phyloP scores from a whole-genome alignment of 352 stramenopile species.

The Elongisporangium anandrum region DNA sequence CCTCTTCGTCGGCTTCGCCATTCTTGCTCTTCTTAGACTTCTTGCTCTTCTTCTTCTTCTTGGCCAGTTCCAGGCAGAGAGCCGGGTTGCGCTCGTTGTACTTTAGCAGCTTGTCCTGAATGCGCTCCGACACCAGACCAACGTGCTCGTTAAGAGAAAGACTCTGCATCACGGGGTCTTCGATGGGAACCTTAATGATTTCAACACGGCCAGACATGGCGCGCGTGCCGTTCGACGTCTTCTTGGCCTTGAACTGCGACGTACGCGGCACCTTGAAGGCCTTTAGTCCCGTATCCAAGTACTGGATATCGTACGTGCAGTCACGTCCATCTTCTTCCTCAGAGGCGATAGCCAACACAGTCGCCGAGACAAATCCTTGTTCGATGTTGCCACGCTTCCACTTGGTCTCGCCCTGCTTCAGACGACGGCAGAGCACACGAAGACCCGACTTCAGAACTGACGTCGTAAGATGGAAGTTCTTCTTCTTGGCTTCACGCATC shows the following conservation, averaged over 20 bases:
- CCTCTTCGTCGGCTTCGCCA: slow-evolving; percentile 17
- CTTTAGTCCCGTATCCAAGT: slow-evolving; percentile 80
- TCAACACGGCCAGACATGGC: slow-evolving; percentile 81
- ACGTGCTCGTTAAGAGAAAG: slow-evolving; percentile 83
- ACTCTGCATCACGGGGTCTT: slow-evolving; percentile 87
- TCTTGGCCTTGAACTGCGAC: slow-evolving; percentile 70
- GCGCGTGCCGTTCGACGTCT: slow-evolving; percentile 55
- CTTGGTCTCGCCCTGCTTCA: slow-evolving; percentile 77
- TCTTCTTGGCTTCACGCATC: slow-evolving; percentile 45
- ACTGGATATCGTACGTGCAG: slow-evolving; percentile 85
- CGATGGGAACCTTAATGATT: slow-evolving; percentile 61
- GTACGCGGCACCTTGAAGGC: slow-evolving; percentile 72
- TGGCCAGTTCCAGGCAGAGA: slow-evolving; percentile 52
- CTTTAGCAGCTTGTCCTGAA: slow-evolving; percentile 69
- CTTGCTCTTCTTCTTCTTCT: slow-evolving; percentile 65
- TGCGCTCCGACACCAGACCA: slow-evolving; percentile 83
- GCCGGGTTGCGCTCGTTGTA: slow-evolving; percentile 82
- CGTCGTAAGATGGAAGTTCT: slow-evolving; percentile 26
- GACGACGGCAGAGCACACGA: slow-evolving; percentile 57
- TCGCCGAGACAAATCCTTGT: slow-evolving; percentile 59
- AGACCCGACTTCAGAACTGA: slow-evolving; percentile 51
- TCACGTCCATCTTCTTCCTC: slow-evolving; percentile 65
- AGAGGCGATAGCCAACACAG: slow-evolving; percentile 58
- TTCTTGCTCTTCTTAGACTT: slow-evolving; percentile 74
- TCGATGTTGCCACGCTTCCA: slow-evolving; percentile 87